These are phyloP conservation scores for Capsicum baccatum DNA, from an alignment of 257 asterid species.

Conservation along the genomic window DNA sequence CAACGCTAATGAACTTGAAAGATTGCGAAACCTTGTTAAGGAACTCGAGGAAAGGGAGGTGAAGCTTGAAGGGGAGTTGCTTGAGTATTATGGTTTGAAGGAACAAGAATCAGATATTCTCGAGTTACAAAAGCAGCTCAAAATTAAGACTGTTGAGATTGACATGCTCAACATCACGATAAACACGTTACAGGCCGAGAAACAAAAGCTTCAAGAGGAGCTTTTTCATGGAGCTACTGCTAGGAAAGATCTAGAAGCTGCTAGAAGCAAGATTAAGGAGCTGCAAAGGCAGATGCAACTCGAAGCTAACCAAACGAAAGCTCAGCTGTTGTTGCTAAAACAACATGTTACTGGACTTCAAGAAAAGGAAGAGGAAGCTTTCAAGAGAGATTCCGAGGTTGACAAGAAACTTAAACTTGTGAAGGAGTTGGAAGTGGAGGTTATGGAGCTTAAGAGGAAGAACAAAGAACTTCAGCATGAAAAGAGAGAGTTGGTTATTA, in stretches of 20 bases:
- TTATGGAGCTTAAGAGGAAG: constrained; percentile 87
- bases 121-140: constrained; percentile 86
- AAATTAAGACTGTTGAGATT: constrained; percentile 79
- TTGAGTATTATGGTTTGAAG: constrained; percentile 84
- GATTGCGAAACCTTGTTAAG: constrained; percentile 65
- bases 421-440: constrained; percentile 85
- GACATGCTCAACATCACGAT: constrained; percentile 89
- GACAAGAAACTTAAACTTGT: constrained; percentile 82
- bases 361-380: constrained; percentile 74
- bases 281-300: constrained; percentile 88
- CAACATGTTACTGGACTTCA: constrained; percentile 92
- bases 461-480: constrained; percentile 95
- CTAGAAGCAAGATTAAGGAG: constrained; percentile 81
- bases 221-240: constrained; percentile 60
- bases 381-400: constrained; percentile 60
- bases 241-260: constrained; percentile 72
- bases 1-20: constrained; percentile 74
- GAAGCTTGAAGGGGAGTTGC: constrained; percentile 92
- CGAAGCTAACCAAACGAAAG: constrained; percentile 90
- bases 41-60: constrained; percentile 93
- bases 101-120: constrained; percentile 81
- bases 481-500: constrained; percentile 76
- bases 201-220: constrained; percentile 94
- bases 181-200: constrained; percentile 78
- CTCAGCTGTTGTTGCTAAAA: constrained; percentile 82